Evolutionary conservation across 192 early-diverging fungal genomes (phyloP), one percentile per base, ranked within the genome.

Genomic region (Mortierella antarctica): DNA sequence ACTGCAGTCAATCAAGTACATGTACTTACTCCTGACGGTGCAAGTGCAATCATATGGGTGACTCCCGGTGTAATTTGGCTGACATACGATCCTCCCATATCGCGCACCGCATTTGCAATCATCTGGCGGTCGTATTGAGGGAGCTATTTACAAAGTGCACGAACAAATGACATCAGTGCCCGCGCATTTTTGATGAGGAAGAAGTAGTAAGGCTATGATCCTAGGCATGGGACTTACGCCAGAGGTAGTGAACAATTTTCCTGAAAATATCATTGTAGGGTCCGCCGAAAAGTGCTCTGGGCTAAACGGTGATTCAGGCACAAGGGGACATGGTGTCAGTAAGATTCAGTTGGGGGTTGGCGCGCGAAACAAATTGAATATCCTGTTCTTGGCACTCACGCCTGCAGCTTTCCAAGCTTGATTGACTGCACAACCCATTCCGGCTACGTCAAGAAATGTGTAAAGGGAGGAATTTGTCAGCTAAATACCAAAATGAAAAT

Each of bases 181-280:
- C 58, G 14, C 3, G 7, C 45, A 13, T 23, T 55, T 66, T 44
- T 14, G 53, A 15, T 41, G 49, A 17, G 12, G 17, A 4, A 17
- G 17, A 14, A 11, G 49, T 17, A 1, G 49, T 50, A 1, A 50
- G 12, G 15, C 54, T 21, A 45, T 31, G 31, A 3, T 3, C 5
- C 47, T 31, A 7, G 6, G 49, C 4, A 1, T 17, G 1, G 8
- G 11, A 47, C 77, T 41, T 57, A 72, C 77, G 2, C 67, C 70
- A 57, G 77, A 72, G 2, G 77, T 65, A 18, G 77, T 55, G n/a
- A 80, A n/a, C 4, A 71, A 54, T 1, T 72, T n/a, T 7, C 77
- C 77, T 9, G 77, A 80, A 44, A 80, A 80, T 40, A 80, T 72
- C 69, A 71, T 67, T 42, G 45, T 20, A 44, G 77, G 77, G 13